Evolutionary conservation across 2,329 filamentous ascomycete species (phyloP).

Genomic region (Penicillium psychrosexuale): DNA sequence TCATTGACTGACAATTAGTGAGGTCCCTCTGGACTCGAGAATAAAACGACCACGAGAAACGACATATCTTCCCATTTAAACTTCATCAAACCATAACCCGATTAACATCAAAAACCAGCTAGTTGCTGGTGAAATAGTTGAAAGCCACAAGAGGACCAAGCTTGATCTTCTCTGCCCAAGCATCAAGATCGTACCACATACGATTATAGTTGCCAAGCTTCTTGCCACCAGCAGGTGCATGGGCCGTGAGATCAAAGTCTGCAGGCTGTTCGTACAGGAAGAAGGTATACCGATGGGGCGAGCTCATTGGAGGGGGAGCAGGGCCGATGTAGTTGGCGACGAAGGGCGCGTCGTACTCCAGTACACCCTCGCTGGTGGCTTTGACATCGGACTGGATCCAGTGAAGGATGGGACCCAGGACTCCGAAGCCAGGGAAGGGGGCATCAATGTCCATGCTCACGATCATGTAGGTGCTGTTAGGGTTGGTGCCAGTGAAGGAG

Average conservation of each 20-base stretch:
- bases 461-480: slow-evolving; percentile 25
- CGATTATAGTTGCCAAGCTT: slow-evolving; percentile 37
- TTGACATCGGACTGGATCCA: slow-evolving; percentile 32
- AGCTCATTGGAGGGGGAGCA: slow-evolving; percentile 46
- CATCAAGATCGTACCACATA: slow-evolving; percentile 46
- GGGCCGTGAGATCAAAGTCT: slow-evolving; percentile 34
- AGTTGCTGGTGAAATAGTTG: slow-evolving; percentile 40
- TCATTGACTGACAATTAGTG: neutral
- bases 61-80: neutral
- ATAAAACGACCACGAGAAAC: neutral
- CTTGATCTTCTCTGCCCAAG: slow-evolving; percentile 36
- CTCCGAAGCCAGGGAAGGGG: slow-evolving; percentile 28
- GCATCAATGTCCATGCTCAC: slow-evolving; percentile 32
- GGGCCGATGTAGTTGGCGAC: slow-evolving; percentile 45
- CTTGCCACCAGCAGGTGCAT: slow-evolving; percentile 37
- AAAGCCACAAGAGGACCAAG: slow-evolving; percentile 36
- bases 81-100: neutral
- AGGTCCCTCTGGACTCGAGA: neutral
- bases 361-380: slow-evolving; percentile 4
- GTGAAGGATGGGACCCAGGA: slow-evolving; percentile 32
- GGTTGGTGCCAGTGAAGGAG: slow-evolving; percentile 14
- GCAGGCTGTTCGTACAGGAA: slow-evolving; percentile 50
- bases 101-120: neutral
- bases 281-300: slow-evolving; percentile 52
- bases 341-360: slow-evolving; percentile 21